These are phyloP conservation scores for Penicillium decumbens DNA, from an alignment of 2,329 filamentous ascomycete species.

Conservation along the genomic window DNA sequence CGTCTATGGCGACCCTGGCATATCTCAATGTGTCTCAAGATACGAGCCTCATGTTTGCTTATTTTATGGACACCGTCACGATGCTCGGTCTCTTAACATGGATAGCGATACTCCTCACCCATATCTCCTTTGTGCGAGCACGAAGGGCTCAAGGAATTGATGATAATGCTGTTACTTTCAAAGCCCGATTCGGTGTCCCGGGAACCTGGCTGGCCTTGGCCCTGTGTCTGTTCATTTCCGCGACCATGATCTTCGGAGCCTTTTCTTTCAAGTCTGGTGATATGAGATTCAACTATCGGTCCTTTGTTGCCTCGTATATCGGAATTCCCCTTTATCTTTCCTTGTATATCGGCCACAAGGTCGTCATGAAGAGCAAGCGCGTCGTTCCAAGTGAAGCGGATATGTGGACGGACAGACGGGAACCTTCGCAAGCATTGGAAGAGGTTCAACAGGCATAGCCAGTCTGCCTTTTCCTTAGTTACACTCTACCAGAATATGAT, in stretches of 20 bases:
- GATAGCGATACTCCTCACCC: slow-evolving; percentile 63
- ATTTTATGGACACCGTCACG: slow-evolving; percentile 63
- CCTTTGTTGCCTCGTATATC: slow-evolving; percentile 69
- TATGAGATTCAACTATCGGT: slow-evolving; percentile 61
- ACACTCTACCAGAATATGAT: background rate
- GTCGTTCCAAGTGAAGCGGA: slow-evolving; percentile 58
- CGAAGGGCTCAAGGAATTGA: slow-evolving; percentile 57
- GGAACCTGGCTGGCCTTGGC: slow-evolving; percentile 64
- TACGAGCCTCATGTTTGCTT: slow-evolving; percentile 54
- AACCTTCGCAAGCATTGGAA: slow-evolving; percentile 44
- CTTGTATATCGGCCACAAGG: slow-evolving; percentile 64
- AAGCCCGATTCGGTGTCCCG: slow-evolving; percentile 63
- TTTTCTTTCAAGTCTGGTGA: slow-evolving; percentile 50
- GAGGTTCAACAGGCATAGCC: background rate
- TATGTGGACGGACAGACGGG: slow-evolving; percentile 65
- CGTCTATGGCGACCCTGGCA: slow-evolving; percentile 60
- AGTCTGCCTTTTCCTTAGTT: background rate
- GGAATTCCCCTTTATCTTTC: slow-evolving; percentile 69
- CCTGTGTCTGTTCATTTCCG: slow-evolving; percentile 65
- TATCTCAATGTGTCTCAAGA: slow-evolving; percentile 60
- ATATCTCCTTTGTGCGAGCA: slow-evolving; percentile 61
- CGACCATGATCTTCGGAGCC: slow-evolving; percentile 75
- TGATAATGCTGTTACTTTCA: slow-evolving; percentile 56
- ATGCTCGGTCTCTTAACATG: slow-evolving; percentile 63
- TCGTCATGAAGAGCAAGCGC: slow-evolving; percentile 50